These are phyloP conservation scores for Tricholomella constricta DNA, from an alignment of 768 basidiomycete species.

Conservation along the genomic window DNA sequence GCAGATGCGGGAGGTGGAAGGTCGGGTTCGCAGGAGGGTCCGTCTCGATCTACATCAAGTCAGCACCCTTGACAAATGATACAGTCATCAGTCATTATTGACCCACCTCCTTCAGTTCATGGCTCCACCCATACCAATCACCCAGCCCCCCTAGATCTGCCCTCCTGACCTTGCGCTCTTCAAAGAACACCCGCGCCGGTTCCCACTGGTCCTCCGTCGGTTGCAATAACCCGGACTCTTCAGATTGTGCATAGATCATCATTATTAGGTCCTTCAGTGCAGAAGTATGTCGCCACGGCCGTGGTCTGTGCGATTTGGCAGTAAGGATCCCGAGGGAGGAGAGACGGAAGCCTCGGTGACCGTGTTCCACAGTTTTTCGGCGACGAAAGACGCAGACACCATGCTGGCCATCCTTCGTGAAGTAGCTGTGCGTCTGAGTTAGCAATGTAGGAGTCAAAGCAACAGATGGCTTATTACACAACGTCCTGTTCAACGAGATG, in stretches of 20 bases:
- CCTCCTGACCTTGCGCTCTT: slow-evolving; percentile 54
- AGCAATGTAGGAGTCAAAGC: neutral
- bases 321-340: slow-evolving; percentile 78
- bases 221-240: slow-evolving; percentile 47
- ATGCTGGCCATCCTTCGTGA: slow-evolving; percentile 65
- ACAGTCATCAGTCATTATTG: too few relatives aligned
- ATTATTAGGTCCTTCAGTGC: slow-evolving; percentile 62
- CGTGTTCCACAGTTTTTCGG: slow-evolving; percentile 65
- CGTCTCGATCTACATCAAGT: slow-evolving; percentile 24
- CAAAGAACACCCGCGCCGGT: slow-evolving; percentile 63
- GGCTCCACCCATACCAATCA: slow-evolving; percentile 69
- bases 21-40: slow-evolving; percentile 50
- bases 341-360: slow-evolving; percentile 79
- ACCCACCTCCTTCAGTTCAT: slow-evolving; percentile 61
- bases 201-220: slow-evolving; percentile 63
- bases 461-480: slow-evolving; percentile 54
- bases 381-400: slow-evolving; percentile 78
- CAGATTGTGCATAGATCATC: slow-evolving; percentile 52
- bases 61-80: neutral
- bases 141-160: slow-evolving; percentile 57
- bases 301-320: slow-evolving; percentile 60
- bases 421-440: slow-evolving; percentile 50
- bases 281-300: slow-evolving; percentile 75
- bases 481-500: slow-evolving; percentile 80
- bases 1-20: slow-evolving; percentile 71